These are phyloP conservation scores for Pyricularia sp. DNA, from an alignment of 2,329 filamentous ascomycete species.

Conservation along the genomic window DNA sequence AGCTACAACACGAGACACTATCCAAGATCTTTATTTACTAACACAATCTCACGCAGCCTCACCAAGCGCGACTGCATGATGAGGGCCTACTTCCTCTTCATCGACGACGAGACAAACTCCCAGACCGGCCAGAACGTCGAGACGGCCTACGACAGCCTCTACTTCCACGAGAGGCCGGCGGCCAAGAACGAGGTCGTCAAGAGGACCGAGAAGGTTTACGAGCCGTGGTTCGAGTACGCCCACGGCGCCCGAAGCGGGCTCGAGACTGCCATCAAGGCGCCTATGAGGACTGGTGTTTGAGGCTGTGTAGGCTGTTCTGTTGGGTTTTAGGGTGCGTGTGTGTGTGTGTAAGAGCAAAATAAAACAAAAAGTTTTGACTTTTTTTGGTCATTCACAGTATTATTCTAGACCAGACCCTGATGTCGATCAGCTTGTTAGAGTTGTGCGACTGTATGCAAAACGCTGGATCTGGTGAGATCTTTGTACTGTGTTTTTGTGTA, in stretches of 20 bases:
- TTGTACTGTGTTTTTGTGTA: not conserved
- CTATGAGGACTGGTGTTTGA: not conserved
- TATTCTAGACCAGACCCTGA: not conserved
- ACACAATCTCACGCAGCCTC: constrained; percentile 13
- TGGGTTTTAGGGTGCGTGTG: no score
- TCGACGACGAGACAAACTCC: constrained; percentile 26
- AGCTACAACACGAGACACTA: no score
- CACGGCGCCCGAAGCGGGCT: constrained; percentile 10
- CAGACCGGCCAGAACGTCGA: constrained; percentile 8
- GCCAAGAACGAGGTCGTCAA: constrained; percentile 7
- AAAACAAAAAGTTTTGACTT: no score
- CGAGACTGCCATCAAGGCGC: constrained; percentile 6
- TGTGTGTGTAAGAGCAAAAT: not conserved
- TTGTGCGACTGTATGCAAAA: no score
- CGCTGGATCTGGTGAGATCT: no score
- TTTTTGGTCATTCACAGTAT: no score
- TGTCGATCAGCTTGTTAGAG: not conserved
- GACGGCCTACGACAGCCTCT: constrained; percentile 8
- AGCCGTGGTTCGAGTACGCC: constrained; percentile 9
- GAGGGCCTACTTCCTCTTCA: constrained; percentile 31
- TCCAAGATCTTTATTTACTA: constrained; percentile 20
- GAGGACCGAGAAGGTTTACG: constrained; percentile 8
- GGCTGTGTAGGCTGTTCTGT: not conserved
- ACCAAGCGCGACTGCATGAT: constrained; percentile 22
- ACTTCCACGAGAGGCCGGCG: constrained; percentile 6